Evolutionary conservation across 1,139 yeast species (phyloP), one percentile per base, ranked within the genome.

Genomic region (Debaryomyces sp.): DNA sequence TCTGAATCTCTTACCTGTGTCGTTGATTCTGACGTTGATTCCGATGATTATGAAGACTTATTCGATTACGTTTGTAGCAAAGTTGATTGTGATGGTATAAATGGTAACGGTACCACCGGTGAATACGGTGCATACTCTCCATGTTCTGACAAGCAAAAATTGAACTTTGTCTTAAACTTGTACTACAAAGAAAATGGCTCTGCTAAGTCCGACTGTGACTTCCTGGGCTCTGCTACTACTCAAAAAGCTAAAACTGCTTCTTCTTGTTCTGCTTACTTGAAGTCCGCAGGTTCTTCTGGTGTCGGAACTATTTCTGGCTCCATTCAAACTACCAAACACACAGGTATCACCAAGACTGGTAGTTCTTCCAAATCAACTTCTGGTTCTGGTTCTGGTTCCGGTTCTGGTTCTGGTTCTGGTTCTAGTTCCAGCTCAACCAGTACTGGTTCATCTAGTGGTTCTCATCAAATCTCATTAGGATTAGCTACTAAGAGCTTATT

Each of bases 181-280:
- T 85, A 86, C 78, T 81, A 81, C 72, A 56, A 70, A 54, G 70
- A 68, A 34, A 73, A 83, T 49, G 78, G 74, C 57, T 67, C 68
- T 50, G 52, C 54, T 50, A 54, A 67, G 21, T 64, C 74, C 43
- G 88, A 88, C 44, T 87, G 95, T 78, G 80, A 77, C 65, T 87
- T 87, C 70, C 67, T 69, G 52, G 94, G 95, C 53, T 77, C 85
- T 51, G 90, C 89, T 45, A 57, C 82, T 34, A 47, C 80, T 40
- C 68, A 70, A 52, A 60, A 70, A 47, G 54, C 54, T 45, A 69
- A 78, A 30, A 68, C 86, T 49, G 85, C 87, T 52, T 78, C 82
- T 41, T 73, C 82, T 43, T 75, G 84, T 70, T 61, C 82, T 69
- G 62, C 66, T 66, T 52, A 71, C 71, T 52, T 66, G 58, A 54